Base-by-base conservation (phyloP, 2,329 filamentous ascomycete species). In the Colletotrichum sp. region DNA sequence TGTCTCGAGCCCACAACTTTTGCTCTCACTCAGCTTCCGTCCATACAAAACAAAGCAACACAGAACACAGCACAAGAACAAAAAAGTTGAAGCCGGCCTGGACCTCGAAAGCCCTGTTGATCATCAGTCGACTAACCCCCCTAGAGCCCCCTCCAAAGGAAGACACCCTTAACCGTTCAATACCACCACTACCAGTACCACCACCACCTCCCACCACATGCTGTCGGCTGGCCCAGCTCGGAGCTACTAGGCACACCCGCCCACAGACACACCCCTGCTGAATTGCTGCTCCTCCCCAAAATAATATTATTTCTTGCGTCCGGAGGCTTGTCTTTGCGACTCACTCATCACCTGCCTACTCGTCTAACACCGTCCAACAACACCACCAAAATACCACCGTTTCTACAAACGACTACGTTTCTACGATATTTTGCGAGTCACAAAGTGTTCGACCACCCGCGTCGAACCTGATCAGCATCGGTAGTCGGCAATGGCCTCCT, bases 401-500 rank as follows among this genome's bases (percentile, higher is more conserved):
- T 24, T 60, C 66, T 32, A 49, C 73, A 13, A 69, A 72, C 59
- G 10, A 72, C 49, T 26, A 57, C 49, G 30, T n/a, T 32, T 62
- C 39, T 75, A 67, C 79, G 75, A 79, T 80, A 77, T 80, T 71
- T 79, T 80, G 78, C 78, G 74, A 79, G 79, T 65, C 36, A 77
- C 32, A 76, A 73, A 75, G 73, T 69, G 73, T 78, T 70, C 68
- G 77, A 60, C 76, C 39, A 73, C 71, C 77, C 79, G 66, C 81
- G 81, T 81, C 78, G 74, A 76, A 72, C 75, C 75, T 78, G 63
- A 66, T 76, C 72, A 77, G 78, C 77, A 78, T 78, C 79, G 75
- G 77, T 82, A 80, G 83, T 83, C 82, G 85, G 86, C 86, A 88
- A 92, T 92, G 90, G 90, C 90, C 84, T 92, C 90, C 82, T 92